Base-by-base conservation (phyloP, 2,329 filamentous ascomycete species). In the Orbilia quercus region DNA sequence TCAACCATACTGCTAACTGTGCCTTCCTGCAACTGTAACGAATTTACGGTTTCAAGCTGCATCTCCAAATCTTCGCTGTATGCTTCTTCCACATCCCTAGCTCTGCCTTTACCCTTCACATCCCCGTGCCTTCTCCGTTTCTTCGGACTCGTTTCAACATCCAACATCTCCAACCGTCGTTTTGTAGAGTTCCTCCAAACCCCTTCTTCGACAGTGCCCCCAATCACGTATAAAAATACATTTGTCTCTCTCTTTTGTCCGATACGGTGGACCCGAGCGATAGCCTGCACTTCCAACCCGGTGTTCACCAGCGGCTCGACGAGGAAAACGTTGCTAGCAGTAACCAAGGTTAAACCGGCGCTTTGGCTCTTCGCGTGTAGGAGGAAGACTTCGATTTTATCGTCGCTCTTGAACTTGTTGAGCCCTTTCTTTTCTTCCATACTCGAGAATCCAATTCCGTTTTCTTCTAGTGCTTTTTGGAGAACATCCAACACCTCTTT, bases 251-350 rank as follows among this genome's bases (percentile, higher is more conserved):
- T 88, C 75, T 89, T 85, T 81, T 98, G 95, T 0, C 95, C 95
- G 75, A 99, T 99, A 36, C 95, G 88, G 79, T 99, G 92, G 0
- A 99, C 93, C 64, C 95, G 90, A 0, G 94, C 93, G 78, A 98
- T 96, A 12, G 93, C 94, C 80, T 99, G 95, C 7, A 98, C 84
- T 80, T 98, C 95, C 14, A 99, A 87, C 0, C 93, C 92, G 0
- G 94, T 94, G 79, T 98, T 96, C 77, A 98, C 88, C 2, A 98
- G 83, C 1, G 95, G 95, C 79, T 99, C 95, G 80, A 92, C 96
- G 2, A 99, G 85, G 79, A 98, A 96, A 1, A 98, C 92, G 79
- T 98, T 92, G 51, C 88, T 96, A 2, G 94, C 95, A 77, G 96
- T 94, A 76, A 96, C 90, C 0, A 99, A 85, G 74, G 96, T 98